Evolutionary conservation across 2,329 filamentous ascomycete genomes (phyloP).

Genomic region (Pestalotiopsis sp.): DNA sequence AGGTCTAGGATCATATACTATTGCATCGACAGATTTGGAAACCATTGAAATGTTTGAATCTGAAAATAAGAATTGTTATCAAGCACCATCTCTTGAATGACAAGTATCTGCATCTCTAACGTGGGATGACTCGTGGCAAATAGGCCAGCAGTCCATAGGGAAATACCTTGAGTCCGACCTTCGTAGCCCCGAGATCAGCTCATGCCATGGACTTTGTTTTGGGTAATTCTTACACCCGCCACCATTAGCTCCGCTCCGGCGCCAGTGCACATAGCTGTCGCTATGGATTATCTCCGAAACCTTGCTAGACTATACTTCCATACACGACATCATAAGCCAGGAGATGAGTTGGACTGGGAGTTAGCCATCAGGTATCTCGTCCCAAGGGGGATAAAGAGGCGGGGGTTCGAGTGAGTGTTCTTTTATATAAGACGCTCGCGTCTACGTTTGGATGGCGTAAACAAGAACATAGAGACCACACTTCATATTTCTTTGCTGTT

Average conservation of each 20-base stretch:
- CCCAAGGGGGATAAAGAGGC: background rate
- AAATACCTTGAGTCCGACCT: background rate
- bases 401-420: background rate
- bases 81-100: background rate
- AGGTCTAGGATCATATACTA: constrained; percentile 5
- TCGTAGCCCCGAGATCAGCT: too few species aligned
- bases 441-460: too few species aligned
- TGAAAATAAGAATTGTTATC: background rate
- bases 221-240: background rate
- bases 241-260: background rate
- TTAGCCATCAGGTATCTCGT: background rate
- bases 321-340: background rate
- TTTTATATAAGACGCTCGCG: too few species aligned
- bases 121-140: background rate
- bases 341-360: background rate
- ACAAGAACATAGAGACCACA: too few species aligned
- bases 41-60: background rate
- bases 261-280: background rate
- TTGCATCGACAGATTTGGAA: background rate
- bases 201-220: background rate
- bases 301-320: background rate
- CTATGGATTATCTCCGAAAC: background rate
- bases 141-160: background rate
- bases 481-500: too few species aligned
- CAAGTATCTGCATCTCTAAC: background rate